Percentiles rank a stretch among this genome's conserved stretches.
Conservation (phyloP, 129 eudicot species). For the sunflower (Helianthus annuus) region HanXRQr2.0-SUNRISE NC_035443.2:58283033-58283532, state of each 20-base stretch:
- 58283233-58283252: slow-evolving; percentile 82
- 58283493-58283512: slow-evolving; percentile 1
- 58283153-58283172: slow-evolving; percentile 67
- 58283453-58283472: slow-evolving; percentile 7
- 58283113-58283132: background rate
- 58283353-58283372: background rate
- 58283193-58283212: slow-evolving; percentile 89
- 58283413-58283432: background rate
- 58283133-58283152: slow-evolving; percentile 2
- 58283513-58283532: background rate
- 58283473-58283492: slow-evolving; percentile 2
- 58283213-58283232: slow-evolving; percentile 98
- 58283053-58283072: background rate
- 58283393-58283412: background rate
- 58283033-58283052: background rate
- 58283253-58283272: slow-evolving; percentile 88
- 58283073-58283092: background rate
- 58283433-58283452: slow-evolving; percentile 1
- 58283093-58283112: background rate
- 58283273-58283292: slow-evolving; percentile 70
- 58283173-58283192: slow-evolving; percentile 89
- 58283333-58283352: background rate
- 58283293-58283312: slow-evolving; percentile 75
- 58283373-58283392: slow-evolving; percentile 14
- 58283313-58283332: slow-evolving; percentile 64